These are phyloP conservation scores for Peronospora tabacina DNA, from an alignment of 352 stramenopile genomes.

Conservation along the genomic window DNA sequence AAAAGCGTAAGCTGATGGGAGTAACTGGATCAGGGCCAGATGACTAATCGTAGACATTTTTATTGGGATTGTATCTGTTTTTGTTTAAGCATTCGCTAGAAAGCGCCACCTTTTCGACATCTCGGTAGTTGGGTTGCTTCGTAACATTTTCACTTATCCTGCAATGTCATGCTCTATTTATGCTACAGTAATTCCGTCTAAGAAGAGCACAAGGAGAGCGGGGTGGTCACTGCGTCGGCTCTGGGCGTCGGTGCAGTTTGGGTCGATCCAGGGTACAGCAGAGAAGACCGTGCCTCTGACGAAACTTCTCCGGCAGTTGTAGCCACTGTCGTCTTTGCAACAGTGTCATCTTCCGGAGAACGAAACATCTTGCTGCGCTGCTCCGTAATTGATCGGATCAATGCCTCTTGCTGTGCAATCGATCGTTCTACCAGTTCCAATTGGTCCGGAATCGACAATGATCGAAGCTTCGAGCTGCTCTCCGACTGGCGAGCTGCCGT, in stretches of 20 bases:
- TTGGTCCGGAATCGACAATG: slow-evolving; percentile 44
- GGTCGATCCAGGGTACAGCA: slow-evolving; percentile 26
- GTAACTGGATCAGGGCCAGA: not conserved
- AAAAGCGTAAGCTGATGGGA: slow-evolving; percentile 6
- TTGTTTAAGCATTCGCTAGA: slow-evolving; percentile 17
- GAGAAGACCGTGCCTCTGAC: slow-evolving; percentile 28
- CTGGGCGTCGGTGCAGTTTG: slow-evolving; percentile 32
- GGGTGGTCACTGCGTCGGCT: slow-evolving; percentile 20
- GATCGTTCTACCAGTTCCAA: slow-evolving; percentile 50
- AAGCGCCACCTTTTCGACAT: slow-evolving; percentile 9
- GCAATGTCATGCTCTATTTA: slow-evolving; percentile 27
- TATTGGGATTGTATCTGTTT: slow-evolving; percentile 19
- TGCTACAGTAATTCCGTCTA: slow-evolving; percentile 29
- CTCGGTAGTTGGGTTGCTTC: too few species aligned
- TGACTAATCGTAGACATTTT: slow-evolving; percentile 14
- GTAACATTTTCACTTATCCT: slow-evolving; percentile 12
- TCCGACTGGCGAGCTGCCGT: slow-evolving; percentile 22
- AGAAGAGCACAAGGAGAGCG: slow-evolving; percentile 27
- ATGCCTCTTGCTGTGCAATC: slow-evolving; percentile 52
- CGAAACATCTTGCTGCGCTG: slow-evolving; percentile 38
- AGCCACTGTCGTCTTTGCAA: slow-evolving; percentile 20
- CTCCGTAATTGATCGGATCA: slow-evolving; percentile 53
- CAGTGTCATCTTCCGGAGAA: slow-evolving; percentile 25
- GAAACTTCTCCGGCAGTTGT: slow-evolving; percentile 28
- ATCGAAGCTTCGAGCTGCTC: slow-evolving; percentile 29